Evolutionary conservation across 768 basidiomycete species (phyloP), one percentile per base, ranked within the genome.

Genomic region (Dioszegia hungarica): DNA sequence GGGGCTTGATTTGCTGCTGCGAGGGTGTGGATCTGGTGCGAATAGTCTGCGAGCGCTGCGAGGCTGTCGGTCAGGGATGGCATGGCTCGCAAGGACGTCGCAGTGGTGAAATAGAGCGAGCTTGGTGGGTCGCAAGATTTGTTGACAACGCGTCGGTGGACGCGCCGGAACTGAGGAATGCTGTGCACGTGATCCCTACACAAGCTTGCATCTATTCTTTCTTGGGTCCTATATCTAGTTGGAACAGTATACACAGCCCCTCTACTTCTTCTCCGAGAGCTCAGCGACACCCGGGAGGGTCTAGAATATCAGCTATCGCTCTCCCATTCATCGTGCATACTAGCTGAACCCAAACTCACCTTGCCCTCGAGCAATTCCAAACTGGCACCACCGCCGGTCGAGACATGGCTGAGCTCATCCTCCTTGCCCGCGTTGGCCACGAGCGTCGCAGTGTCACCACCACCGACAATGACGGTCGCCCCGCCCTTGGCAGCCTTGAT

Each of bases 331-430:
- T n/a, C 25, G 19, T n/a, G 12, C 4, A 22, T 5, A 8, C 0
- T 17, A 29, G 41, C 41, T 36, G 4, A 17, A 40, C n/a, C 10
- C 4, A 34, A 22, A 57, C 70, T 70, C 68, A 90, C 92, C 86
- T 99, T 99, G 78, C 94, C 94, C 80, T 99, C 94, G 66, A 99
- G 83, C 37, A 99, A 82, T 77, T 99, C 94, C 57, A 99, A 83
- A 73, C 87, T 68, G 39, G 75, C 76, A 61, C 76, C 76, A 61
- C 75, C 94, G 61, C 94, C 94, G 34, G 94, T 99, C 75, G 88
- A 90, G 68, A 99, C 90, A 78, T 99, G 94, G 77, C 88, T 92
- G 62, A 99, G 81, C 75, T 90, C 85, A 66, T 87, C 85, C 77
- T 99, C 94, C 17, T 85, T 85, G 11, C 79, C 80, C 72, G 87